Conservation (phyloP, 345 rosid genomes). For the Citrus medica region DNA sequence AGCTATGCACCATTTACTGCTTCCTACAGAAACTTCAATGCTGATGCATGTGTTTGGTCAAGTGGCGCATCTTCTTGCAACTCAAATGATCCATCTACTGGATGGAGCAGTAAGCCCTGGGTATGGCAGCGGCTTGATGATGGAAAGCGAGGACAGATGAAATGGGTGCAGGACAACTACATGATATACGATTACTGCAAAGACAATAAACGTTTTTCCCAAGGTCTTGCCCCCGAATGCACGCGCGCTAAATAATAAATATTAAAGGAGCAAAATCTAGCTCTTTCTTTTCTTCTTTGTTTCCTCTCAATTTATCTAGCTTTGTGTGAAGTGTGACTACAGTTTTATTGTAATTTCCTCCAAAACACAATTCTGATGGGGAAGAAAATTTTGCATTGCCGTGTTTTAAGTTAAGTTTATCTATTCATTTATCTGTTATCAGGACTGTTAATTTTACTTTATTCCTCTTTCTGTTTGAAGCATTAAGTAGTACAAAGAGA, state of each 20-base stretch:
- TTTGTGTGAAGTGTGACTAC: neutral
- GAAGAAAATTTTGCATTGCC: no score
- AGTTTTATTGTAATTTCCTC: neutral
- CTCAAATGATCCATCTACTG: neutral
- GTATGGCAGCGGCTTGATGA: constrained; percentile 37
- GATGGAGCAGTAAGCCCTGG: constrained; percentile 30
- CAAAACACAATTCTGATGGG: neutral
- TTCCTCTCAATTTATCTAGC: neutral
- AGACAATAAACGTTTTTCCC: constrained; percentile 43
- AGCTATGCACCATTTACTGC: constrained; percentile 45
- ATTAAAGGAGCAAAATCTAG: neutral
- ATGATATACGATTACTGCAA: constrained; percentile 54
- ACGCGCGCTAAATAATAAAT: neutral
- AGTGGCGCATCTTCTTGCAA: constrained; percentile 28
- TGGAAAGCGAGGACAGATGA: constrained; percentile 30
- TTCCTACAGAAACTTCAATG: constrained; percentile 36
- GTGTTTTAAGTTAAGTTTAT: no score
- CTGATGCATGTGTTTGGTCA: constrained; percentile 32
- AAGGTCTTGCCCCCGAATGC: constrained; percentile 46
- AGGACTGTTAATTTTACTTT: no score
- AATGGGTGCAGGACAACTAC: constrained; percentile 49
- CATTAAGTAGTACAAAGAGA: no score
- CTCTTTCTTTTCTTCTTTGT: neutral
- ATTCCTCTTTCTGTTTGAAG: no score
- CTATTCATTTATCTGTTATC: no score